Conservation (phyloP, 2,329 filamentous ascomycete species). For the Metarhizium rileyi region DNA sequence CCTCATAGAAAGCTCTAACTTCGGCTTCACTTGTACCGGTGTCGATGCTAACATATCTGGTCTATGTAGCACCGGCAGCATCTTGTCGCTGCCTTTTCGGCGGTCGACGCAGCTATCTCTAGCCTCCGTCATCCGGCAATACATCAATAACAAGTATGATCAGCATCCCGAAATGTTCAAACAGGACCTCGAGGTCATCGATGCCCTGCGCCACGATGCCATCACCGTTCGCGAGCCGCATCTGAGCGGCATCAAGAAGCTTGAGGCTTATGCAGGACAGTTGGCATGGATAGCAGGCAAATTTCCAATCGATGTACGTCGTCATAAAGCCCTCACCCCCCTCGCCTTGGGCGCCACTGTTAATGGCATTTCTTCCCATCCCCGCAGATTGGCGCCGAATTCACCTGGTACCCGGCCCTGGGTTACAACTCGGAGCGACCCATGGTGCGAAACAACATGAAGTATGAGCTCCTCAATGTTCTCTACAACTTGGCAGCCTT, state of each 20-base stretch:
- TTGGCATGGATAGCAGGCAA: constrained; percentile 89
- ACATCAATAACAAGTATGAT: constrained; percentile 97
- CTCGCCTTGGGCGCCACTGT: constrained; percentile 5
- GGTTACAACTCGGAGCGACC: constrained; percentile 80
- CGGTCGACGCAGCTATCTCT: constrained; percentile 72
- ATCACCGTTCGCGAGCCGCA: constrained; percentile 84
- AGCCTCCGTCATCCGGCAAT: constrained; percentile 76
- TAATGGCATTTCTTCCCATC: neutral
- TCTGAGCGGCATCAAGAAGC: constrained; percentile 71
- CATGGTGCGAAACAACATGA: constrained; percentile 54
- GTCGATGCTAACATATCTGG: neutral
- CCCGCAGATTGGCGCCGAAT: constrained; percentile 76
- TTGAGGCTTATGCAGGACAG: constrained; percentile 88
- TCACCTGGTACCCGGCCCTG: constrained; percentile 89
- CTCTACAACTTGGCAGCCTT: constrained; percentile 89
- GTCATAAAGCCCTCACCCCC: neutral
- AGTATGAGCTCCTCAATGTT: constrained; percentile 83
- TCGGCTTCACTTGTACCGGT: neutral
- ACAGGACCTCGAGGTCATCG: constrained; percentile 75
- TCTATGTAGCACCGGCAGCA: constrained; percentile 37
- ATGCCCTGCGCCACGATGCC: constrained; percentile 74
- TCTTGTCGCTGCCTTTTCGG: constrained; percentile 78
- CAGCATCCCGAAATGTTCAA: constrained; percentile 97
- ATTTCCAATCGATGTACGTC: constrained; percentile 78
- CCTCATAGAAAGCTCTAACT: neutral